Conservation (phyloP, 148 eudicot species). For the Chenopodium album region DNA sequence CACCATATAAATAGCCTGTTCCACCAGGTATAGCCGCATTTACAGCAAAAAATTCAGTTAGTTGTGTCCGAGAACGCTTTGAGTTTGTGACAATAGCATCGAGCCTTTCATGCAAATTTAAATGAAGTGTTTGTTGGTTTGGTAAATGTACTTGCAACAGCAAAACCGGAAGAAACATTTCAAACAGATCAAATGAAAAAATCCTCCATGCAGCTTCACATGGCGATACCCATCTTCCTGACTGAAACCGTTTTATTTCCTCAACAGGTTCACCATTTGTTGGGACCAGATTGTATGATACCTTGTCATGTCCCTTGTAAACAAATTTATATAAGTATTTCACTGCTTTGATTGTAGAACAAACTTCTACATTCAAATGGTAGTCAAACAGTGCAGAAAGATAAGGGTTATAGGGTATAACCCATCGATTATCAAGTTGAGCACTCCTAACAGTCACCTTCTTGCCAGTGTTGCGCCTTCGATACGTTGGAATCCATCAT, state of each 20-base stretch:
- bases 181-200: neutral
- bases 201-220: too few relatives aligned
- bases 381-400: too few relatives aligned
- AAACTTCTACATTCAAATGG: too few relatives aligned
- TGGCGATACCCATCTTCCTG: conserved; percentile 13
- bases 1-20: neutral
- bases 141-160: neutral
- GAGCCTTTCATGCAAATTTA: neutral
- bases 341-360: too few relatives aligned
- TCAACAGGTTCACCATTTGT: neutral
- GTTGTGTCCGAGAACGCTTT: neutral
- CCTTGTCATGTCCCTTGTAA: too few relatives aligned
- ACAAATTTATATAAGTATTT: too few relatives aligned
- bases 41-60: neutral
- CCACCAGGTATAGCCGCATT: neutral
- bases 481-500: too few relatives aligned
- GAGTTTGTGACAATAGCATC: neutral
- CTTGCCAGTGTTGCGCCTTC: too few relatives aligned
- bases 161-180: neutral
- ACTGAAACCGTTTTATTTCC: conserved; percentile 17
- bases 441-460: too few relatives aligned
- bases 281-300: too few relatives aligned
- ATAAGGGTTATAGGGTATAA: too few relatives aligned
- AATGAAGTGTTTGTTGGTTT: neutral
- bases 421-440: too few relatives aligned